These are phyloP conservation scores for Aurantiochytrium sp. DNA, from an alignment of 108 stramenopile species.

Conservation along the genomic window DNA sequence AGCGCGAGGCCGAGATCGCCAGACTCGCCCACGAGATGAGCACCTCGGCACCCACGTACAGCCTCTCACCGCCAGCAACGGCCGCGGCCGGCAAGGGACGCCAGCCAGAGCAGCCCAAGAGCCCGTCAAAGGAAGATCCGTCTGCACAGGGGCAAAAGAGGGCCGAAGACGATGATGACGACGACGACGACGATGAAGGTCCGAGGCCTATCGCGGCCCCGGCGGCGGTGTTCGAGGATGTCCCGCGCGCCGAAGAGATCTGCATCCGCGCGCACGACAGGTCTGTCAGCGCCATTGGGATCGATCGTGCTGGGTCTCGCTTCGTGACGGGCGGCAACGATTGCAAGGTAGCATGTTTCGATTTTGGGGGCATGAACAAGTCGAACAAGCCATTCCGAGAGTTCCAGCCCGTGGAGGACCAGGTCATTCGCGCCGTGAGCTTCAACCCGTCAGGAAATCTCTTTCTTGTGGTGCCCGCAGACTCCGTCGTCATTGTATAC, in stretches of 20 bases:
- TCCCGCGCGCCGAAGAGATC: background rate
- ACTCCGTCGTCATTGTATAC: background rate
- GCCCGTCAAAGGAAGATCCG: too few species aligned
- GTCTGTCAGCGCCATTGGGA: background rate
- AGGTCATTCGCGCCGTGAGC: background rate
- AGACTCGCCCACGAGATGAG: background rate
- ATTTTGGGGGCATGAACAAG: conserved; percentile 11
- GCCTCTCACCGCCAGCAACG: too few species aligned
- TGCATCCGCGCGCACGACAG: background rate
- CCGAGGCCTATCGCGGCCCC: background rate
- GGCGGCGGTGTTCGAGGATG: background rate
- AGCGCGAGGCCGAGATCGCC: background rate
- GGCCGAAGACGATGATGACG: background rate
- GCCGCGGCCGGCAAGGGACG: too few species aligned
- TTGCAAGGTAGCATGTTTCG: background rate
- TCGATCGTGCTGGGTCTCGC: background rate
- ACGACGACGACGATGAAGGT: background rate
- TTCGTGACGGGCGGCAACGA: conserved; percentile 6
- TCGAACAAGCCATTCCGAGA: background rate
- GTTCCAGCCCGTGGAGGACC: background rate
- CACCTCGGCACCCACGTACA: background rate
- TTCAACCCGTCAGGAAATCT: background rate
- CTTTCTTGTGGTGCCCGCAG: background rate
- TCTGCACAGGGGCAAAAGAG: background rate
- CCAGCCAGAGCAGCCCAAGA: too few species aligned